Conservation (phyloP, 208 protist species). For the Acanthamoeba culbertsoni region DNA sequence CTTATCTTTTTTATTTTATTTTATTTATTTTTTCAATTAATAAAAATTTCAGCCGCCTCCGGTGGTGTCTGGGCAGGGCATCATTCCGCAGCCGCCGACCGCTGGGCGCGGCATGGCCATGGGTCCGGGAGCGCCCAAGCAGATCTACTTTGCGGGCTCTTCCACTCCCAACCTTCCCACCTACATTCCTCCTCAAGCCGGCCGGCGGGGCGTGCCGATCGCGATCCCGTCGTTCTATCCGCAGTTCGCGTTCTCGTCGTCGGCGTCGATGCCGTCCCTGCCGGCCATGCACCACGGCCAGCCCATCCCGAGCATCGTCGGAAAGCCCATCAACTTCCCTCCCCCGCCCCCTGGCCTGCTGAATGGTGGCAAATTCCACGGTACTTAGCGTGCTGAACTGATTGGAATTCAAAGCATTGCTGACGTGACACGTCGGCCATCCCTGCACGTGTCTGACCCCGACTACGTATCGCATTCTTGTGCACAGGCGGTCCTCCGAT, state of each 20-base stretch:
- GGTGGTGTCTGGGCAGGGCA: neutral
- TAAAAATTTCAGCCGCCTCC: neutral
- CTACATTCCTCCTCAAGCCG: neutral
- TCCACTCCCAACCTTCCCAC: neutral
- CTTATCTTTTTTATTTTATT: neutral
- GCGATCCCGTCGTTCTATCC: conserved; percentile 2
- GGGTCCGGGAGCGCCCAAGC: neutral
- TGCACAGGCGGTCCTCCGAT: too few relatives aligned
- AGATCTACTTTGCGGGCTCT: neutral
- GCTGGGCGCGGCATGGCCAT: neutral
- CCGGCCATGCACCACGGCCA: neutral
- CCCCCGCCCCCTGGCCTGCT: neutral
- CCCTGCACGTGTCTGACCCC: too few relatives aligned
- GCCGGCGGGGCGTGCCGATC: neutral
- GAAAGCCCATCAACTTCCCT: neutral
- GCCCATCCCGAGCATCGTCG: neutral
- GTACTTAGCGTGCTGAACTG: too few relatives aligned
- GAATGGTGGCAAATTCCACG: neutral
- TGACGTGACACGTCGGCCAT: too few relatives aligned
- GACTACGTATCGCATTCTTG: too few relatives aligned
- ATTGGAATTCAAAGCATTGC: too few relatives aligned
- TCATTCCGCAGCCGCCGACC: neutral
- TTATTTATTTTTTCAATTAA: neutral
- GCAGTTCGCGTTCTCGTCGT: neutral
- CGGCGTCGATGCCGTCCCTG: neutral